These are phyloP conservation scores for Rhizopogon sp. DNA, from an alignment of 768 basidiomycete genomes.

Conservation along the genomic window DNA sequence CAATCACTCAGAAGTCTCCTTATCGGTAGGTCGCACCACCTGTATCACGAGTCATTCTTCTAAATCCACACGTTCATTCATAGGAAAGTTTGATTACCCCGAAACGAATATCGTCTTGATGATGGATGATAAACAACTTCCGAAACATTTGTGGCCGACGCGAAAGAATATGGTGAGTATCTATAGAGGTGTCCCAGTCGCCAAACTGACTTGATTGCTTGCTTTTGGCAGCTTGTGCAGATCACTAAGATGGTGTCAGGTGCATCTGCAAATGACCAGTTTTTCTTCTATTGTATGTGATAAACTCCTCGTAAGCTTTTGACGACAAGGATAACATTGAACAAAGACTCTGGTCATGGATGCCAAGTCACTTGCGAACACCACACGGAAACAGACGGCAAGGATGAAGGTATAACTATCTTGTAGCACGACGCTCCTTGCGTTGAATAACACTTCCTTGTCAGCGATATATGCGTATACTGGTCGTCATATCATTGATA, in stretches of 20 bases:
- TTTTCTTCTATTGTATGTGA: conserved; percentile 53
- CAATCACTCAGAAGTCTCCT: conserved; percentile 10
- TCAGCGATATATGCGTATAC: conserved; percentile 10
- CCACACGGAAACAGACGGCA: conserved; percentile 43
- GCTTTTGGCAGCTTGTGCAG: conserved; percentile 30
- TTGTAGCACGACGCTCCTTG: background rate
- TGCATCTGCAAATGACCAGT: conserved; percentile 41
- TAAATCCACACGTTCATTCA: background rate
- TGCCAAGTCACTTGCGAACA: conserved; percentile 38
- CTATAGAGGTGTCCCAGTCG: background rate
- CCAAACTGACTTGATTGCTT: background rate
- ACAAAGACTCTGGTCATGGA: conserved; percentile 46
- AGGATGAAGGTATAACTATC: conserved; percentile 42
- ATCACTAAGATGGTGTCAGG: conserved; percentile 40
- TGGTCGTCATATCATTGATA: conserved; percentile 15
- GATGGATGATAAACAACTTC: conserved; percentile 30
- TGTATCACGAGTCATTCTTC: background rate
- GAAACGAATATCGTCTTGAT: conserved; percentile 37
- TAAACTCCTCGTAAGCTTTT: background rate
- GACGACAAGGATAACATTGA: background rate
- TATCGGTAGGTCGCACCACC: conserved; percentile 13
- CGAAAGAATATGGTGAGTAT: conserved; percentile 38
- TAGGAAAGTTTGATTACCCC: conserved; percentile 35
- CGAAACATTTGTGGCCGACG: conserved; percentile 33
- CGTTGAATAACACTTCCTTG: background rate